Base-by-base conservation (phyloP, 306 rosid genomes). In the Citrullus colocynthis region DNA sequence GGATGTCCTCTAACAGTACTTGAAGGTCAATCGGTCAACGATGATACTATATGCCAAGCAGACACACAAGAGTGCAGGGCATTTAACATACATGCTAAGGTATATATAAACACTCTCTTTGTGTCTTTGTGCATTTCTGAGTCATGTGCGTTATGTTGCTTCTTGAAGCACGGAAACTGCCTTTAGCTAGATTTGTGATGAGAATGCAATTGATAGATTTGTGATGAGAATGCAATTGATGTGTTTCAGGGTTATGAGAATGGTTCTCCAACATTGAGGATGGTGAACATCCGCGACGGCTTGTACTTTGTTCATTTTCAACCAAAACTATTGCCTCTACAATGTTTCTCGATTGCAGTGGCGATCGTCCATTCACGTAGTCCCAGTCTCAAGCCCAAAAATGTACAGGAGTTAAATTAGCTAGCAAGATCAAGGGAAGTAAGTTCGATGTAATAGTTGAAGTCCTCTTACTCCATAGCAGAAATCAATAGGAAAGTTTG, bases 1-100 rank as follows among this genome's bases (percentile, higher is more conserved):
- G 99, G 99, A 67, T 96, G 99, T 74, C 94, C 98, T 76, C 85
- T 96, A 60, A 91, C 97, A 4, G 85, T 93, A 44, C 90, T 91
- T 74, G 80, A 88, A 78, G 87, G 88, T 67, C 72, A 81, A 86
- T 81, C 87, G 30, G 75, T 78, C 79, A 82, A 81, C 54, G 85
- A 76, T 10, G 86, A 86, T 30, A 73, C 20, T 79, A 62, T 81
- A 39, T 79, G 88, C 60, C 82, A 72, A 57, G 78, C 63, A 9
- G 88, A 90, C 70, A 65, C 54, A 7, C 90, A 78, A 62, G 89
- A 90, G 49, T 96, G 91, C 90, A 85, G 84, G 73, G 80, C 91
- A 17, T 82, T 91, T 48, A 93, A 89, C 78, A 67, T 96, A 61
- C 80, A 83, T 73, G 52, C 79, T n/a, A 92, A 85, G 93, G 99